Evolutionary conservation across 2,329 filamentous ascomycete genomes (phyloP), one percentile per base, ranked within the genome.

Genomic region (Cytospora leucostoma): DNA sequence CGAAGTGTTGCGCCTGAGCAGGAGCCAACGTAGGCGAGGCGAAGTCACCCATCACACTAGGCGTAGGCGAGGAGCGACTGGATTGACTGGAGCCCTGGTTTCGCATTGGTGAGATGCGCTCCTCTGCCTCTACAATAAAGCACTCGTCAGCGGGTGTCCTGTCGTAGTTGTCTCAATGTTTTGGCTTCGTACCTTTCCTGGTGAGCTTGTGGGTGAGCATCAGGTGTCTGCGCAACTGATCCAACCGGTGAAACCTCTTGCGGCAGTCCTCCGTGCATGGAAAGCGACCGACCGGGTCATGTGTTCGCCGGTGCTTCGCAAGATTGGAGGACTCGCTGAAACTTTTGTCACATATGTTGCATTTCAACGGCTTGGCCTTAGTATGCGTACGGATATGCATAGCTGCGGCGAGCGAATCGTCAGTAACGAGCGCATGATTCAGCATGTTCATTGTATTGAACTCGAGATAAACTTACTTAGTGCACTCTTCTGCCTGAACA

Each of bases 341-440:
- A 11, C 74, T 75, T 69, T 85, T 86, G 53, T 78, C 79, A 67
- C 87, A 89, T 34, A 82, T 76, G 1, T 84, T 80, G 66, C 86
- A 89, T 52, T 77, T 74, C 0, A 89, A 74, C 0, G 86, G 86
- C 70, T 89, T 89, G 54, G 84, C 81, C 50, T 86, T 85, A 0
- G 87, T 88, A 69, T 90, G 88, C 1, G 83, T 86, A 47, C 87
- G 81, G 68, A 83, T 82, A 68, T 91, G 88, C 79, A 88, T 88
- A n/a, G 86, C 85, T 87, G 67, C 37, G 8, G 59, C 13, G n/a
- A 12, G 11, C 21, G 7, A 12, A n/a, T 15, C 7, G 10, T 47
- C 33, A 49, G 55, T 44, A 37, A 53, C 49, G 50, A 49, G 51
- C 13, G 6, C 32, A 21, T 35, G 19, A 13, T 19, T 7, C 33